Conservation (phyloP, 441 rosid species). For the Theobroma grandiflorum region DNA sequence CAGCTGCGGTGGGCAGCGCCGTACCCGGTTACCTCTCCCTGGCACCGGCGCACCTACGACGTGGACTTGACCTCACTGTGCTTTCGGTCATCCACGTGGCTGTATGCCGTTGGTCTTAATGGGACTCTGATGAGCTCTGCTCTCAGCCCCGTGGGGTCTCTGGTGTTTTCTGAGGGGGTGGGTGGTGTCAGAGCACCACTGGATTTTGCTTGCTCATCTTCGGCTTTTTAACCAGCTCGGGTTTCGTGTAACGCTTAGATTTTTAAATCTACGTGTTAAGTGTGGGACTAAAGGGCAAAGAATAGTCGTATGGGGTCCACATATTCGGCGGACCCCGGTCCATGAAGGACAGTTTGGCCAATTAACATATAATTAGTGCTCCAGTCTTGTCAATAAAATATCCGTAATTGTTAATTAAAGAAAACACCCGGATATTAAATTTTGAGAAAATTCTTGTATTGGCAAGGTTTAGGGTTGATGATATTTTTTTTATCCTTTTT, state of each 20-base stretch:
- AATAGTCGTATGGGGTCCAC: conserved; percentile 15
- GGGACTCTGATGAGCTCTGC: conserved; percentile 6
- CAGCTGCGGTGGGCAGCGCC: conserved; percentile 32
- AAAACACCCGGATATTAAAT: too few species aligned
- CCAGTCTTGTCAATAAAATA: not conserved
- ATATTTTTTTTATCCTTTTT: not conserved
- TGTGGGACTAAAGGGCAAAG: conserved; percentile 13
- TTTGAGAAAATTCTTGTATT: too few species aligned
- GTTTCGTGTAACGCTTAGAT: conserved; percentile 2
- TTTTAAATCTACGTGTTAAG: conserved; percentile 22
- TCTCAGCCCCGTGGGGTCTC: not conserved
- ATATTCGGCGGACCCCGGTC: conserved; percentile 42
- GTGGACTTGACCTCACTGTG: conserved; percentile 4
- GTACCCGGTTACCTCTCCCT: conserved; percentile 24
- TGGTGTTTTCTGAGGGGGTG: conserved; percentile 25
- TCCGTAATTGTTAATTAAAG: not conserved
- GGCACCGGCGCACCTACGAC: not conserved
- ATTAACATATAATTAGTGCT: not conserved
- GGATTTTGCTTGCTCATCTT: not conserved
- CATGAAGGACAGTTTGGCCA: conserved; percentile 21
- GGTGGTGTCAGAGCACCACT: conserved; percentile 1
- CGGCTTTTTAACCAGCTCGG: not conserved
- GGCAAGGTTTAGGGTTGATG: too few species aligned
- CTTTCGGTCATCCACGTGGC: conserved; percentile 17
- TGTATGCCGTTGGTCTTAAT: not conserved